Conservation (phyloP, 2,329 filamentous ascomycete genomes). For the Metarhizium anisopliae region DNA sequence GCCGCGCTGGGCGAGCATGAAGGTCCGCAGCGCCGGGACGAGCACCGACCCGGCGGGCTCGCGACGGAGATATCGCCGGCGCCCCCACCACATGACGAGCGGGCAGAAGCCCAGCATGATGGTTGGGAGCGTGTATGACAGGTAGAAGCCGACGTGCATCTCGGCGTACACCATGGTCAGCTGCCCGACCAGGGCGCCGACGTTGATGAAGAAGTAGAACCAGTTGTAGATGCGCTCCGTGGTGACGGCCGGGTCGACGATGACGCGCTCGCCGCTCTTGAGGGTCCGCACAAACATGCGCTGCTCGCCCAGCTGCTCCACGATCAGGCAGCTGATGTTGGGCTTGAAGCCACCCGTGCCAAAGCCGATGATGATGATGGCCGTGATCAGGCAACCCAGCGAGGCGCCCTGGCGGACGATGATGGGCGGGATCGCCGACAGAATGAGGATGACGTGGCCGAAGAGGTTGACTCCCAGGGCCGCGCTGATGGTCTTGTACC, state of each 20-base stretch:
- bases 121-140: conserved; percentile 60
- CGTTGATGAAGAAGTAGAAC: conserved; percentile 48
- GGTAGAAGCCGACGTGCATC: conserved; percentile 69
- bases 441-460: conserved; percentile 57
- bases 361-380: conserved; percentile 43
- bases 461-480: conserved; percentile 56
- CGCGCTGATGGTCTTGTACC: conserved; percentile 63
- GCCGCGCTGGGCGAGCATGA: conserved; percentile 55
- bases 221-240: conserved; percentile 61
- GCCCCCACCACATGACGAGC: conserved; percentile 49
- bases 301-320: conserved; percentile 55
- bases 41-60: conserved; percentile 67
- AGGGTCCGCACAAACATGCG: conserved; percentile 38
- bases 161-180: conserved; percentile 62
- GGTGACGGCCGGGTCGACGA: conserved; percentile 61
- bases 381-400: conserved; percentile 60
- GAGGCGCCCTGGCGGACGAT: conserved; percentile 48
- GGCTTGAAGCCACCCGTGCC: conserved; percentile 77
- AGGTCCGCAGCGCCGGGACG: conserved; percentile 55
- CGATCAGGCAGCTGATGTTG: conserved; percentile 64
- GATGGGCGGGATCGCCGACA: conserved; percentile 54
- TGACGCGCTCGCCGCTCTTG: conserved; percentile 55
- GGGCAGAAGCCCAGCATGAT: conserved; percentile 54
- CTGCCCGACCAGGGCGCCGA: conserved; percentile 51
- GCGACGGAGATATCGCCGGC: conserved; percentile 49